These are phyloP conservation scores for Inga laurina DNA, from an alignment of 306 rosid genomes.

Conservation along the genomic window DNA sequence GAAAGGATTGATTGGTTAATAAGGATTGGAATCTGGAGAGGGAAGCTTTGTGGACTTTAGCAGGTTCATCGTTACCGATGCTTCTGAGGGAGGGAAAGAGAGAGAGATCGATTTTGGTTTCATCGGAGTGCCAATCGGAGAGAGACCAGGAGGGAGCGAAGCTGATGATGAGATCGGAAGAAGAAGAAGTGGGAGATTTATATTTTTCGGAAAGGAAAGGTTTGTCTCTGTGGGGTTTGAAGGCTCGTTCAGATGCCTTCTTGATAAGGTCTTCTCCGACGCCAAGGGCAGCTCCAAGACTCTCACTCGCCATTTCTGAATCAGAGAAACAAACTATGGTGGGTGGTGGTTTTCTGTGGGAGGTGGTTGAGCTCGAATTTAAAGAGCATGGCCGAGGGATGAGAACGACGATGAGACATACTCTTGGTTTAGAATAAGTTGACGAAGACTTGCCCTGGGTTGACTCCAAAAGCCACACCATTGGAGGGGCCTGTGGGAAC, in stretches of 20 bases:
- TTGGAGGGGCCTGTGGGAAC: too few species aligned
- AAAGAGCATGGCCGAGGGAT: too few species aligned
- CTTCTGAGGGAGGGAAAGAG: slow-evolving; percentile 64
- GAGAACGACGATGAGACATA: too few species aligned
- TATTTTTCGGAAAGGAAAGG: slow-evolving; percentile 20
- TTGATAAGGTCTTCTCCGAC: slow-evolving; percentile 44
- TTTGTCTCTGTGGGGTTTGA: slow-evolving; percentile 42
- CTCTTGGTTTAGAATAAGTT: too few species aligned
- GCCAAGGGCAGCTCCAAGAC: slow-evolving; percentile 37
- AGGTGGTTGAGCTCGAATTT: too few species aligned
- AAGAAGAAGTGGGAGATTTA: background rate
- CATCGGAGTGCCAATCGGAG: slow-evolving; percentile 44
- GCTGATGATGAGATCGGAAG: slow-evolving; percentile 37
- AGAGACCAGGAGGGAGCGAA: slow-evolving; percentile 57
- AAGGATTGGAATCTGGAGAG: slow-evolving; percentile 40
- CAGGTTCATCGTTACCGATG: slow-evolving; percentile 63
- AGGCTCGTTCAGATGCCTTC: slow-evolving; percentile 41
- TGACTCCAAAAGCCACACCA: too few species aligned
- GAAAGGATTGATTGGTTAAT: slow-evolving; percentile 12
- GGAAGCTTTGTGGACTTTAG: slow-evolving; percentile 56
- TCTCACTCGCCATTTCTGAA: slow-evolving; percentile 40
- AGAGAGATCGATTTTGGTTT: slow-evolving; percentile 33
- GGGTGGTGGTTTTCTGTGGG: background rate
- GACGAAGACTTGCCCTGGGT: too few species aligned
- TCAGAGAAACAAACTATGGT: background rate